Base-by-base conservation (phyloP, 2,329 filamentous ascomycete genomes). In the Aureobasidium leucospermi region DNA sequence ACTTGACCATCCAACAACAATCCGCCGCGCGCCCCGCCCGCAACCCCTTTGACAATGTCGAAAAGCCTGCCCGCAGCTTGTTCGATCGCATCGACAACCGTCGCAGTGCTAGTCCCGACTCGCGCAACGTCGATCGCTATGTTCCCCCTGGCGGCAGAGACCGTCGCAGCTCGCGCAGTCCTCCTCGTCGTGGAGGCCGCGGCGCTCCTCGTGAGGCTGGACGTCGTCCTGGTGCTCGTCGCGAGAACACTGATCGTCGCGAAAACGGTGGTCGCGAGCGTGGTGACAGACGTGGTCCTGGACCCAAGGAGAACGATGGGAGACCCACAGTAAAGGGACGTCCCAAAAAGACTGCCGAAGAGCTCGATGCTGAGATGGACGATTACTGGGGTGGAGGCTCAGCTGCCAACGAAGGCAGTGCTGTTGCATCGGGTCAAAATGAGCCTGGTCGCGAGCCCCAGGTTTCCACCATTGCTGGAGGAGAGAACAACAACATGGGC, bases 361-460 rank as follows among this genome's bases (percentile, higher is more conserved):
- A 96, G 71, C 79, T 96, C 42, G 92, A 96, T 71, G 90, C 89
- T n/a, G 92, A 96, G 75, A 96, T 96, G 92, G 90, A 87, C 32
- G 90, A 96, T 70, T 96, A 96, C 73, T 96, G 60, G 60, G 58
- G 55, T 39, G 57, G 36, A 23, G 38, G 41, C 28, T 45, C 46
- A 15, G 52, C 53, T 28, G 58, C 58, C 23, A 39, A 34, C n/a
- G 45, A 53, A 32, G 60, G 34, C 13, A 60, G 46, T 29, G 56
- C 51, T 39, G 57, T 46, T 41, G 55, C 38, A n/a, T 46, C 42
- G 42, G 49, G 39, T 3, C 23, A 60, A 10, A 45, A 55, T 16
- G 43, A 36, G 23, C n/a, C 41, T 51, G 59, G 42, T 13, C 49
- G 59, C 11, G 59, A 49, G n/a, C 52, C 59, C 23, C 59, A 61